Base-by-base conservation (phyloP, 805 yeast species). In the Teunomyces pallodes region DNA sequence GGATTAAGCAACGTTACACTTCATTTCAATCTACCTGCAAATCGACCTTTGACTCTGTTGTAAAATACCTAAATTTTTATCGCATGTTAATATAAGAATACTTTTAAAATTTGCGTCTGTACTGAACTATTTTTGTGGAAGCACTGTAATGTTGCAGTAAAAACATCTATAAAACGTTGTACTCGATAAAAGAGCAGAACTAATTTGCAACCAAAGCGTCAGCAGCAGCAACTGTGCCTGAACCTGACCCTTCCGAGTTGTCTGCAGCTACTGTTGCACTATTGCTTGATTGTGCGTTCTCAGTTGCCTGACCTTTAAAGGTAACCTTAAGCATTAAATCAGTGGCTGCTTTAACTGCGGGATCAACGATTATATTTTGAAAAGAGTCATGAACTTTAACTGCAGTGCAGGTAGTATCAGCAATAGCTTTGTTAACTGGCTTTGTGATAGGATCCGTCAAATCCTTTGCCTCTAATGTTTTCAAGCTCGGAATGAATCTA, bases 401-500 rank as follows among this genome's bases (percentile, higher is more conserved):
- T 10, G 31, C 46, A 20, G 31, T 13, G 31, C 9, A 9, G n/a
- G 14, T 13, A n/a, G 40, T 36, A 12, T 26, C 45, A 29, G 35
- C 38, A n/a, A 29, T 27, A 9, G 38, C 36, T 13, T 30, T 31
- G 17, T 42, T 29, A 1, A 41, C 16, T 27, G 94, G 92, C 45
- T 71, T 69, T 48, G 78, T 28, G 24, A 80, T 61, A 2, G 78
- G 70, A 43, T 74, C 74, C 33, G 77, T 73, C 42, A 83, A 58
- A 49, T 75, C 79, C 42, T 70, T 67, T 60, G 74, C 74, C 44
- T 80, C 79, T 29, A 77, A 64, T 1, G 85, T 77, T 67, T 81
- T 81, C 47, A 84, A 66, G 33, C 72, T 69, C 3, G 96, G 96
- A 16, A 81, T 68, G 36, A 67, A 61, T 50, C 65, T 62, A 57